These are phyloP conservation scores for Suillus plorans DNA, from an alignment of 768 basidiomycete species.

Conservation along the genomic window DNA sequence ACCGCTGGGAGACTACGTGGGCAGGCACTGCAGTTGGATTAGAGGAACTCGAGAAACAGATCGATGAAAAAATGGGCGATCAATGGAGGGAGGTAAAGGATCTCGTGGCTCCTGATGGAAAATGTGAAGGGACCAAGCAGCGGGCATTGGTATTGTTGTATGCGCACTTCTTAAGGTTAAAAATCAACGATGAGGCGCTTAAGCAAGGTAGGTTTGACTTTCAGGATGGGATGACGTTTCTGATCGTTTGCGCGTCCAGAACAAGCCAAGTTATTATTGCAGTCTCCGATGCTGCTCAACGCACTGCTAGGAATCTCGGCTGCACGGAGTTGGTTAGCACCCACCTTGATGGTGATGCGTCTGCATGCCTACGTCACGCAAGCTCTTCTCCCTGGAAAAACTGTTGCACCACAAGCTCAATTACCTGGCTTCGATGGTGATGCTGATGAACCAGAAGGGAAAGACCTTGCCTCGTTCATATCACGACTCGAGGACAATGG, in stretches of 20 bases:
- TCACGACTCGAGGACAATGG: conserved; percentile 48
- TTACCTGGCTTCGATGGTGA: conserved; percentile 68
- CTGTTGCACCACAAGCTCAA: conserved; percentile 57
- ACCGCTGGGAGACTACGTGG: conserved; percentile 52
- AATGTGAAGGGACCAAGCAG: conserved; percentile 40
- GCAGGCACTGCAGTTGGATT: conserved; percentile 38
- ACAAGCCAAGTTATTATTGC: conserved; percentile 68
- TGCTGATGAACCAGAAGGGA: conserved; percentile 33
- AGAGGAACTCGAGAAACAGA: conserved; percentile 48
- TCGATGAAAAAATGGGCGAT: conserved; percentile 47
- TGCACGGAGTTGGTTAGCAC: conserved; percentile 86
- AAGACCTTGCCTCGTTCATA: conserved; percentile 47
- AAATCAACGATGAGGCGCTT: conserved; percentile 51
- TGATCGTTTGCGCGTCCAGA: conserved; percentile 42
- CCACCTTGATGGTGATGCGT: conserved; percentile 76
- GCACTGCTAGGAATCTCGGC: conserved; percentile 81
- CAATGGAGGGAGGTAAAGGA: conserved; percentile 55
- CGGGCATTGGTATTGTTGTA: conserved; percentile 76
- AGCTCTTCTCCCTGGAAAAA: conserved; percentile 65
- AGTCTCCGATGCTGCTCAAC: conserved; percentile 69
- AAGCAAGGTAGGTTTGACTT: conserved; percentile 55
- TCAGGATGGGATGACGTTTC: not conserved
- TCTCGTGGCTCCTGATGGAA: conserved; percentile 33
- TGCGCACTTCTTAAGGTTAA: conserved; percentile 76
- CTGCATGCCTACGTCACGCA: conserved; percentile 84